Percentiles rank a stretch among this genome's conserved stretches.
Conservation (phyloP, 228 moss, liverwort and hornwort genomes). For the Sphagnum magellanicum region DNA sequence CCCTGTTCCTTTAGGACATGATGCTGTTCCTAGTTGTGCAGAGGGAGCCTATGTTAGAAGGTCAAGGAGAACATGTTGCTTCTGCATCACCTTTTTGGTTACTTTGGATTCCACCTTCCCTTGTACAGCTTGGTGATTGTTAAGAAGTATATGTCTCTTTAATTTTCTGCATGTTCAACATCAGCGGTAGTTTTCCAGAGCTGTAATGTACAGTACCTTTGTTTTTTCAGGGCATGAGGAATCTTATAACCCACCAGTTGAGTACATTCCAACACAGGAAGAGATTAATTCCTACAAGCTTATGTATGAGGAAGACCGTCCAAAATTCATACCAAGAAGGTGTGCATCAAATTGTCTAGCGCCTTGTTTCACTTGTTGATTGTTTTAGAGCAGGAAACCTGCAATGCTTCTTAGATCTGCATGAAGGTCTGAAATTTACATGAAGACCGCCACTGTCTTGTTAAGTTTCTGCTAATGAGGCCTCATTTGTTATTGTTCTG, state of each 20-base stretch:
- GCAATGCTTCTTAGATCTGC: too few relatives aligned
- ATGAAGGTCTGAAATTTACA: too few relatives aligned
- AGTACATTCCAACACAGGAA: conserved; percentile 83
- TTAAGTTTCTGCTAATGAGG: too few relatives aligned
- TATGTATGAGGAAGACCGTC: conserved; percentile 98
- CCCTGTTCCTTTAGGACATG: not conserved
- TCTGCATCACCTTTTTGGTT: not conserved
- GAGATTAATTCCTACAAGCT: conserved; percentile 84
- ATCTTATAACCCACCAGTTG: conserved; percentile 89
- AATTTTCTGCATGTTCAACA: not conserved
- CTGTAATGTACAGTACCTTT: too few relatives aligned
- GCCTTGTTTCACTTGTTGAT: not conserved
- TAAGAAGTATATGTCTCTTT: not conserved
- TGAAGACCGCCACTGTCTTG: not conserved
- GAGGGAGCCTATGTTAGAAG: too few relatives aligned
- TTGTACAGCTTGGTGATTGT: not conserved
- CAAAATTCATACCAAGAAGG: conserved; percentile 82
- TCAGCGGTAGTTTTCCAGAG: too few relatives aligned
- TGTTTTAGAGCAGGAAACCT: not conserved
- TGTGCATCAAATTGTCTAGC: conserved; percentile 11
- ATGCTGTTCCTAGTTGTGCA: too few relatives aligned
- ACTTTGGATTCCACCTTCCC: not conserved
- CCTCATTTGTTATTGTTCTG: too few relatives aligned
- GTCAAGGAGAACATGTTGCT: too few relatives aligned
- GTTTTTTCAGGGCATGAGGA: conserved; percentile 69